Base-by-base conservation (phyloP, 139 green algal genomes). In the Edaphochlamys debaryana region DNA sequence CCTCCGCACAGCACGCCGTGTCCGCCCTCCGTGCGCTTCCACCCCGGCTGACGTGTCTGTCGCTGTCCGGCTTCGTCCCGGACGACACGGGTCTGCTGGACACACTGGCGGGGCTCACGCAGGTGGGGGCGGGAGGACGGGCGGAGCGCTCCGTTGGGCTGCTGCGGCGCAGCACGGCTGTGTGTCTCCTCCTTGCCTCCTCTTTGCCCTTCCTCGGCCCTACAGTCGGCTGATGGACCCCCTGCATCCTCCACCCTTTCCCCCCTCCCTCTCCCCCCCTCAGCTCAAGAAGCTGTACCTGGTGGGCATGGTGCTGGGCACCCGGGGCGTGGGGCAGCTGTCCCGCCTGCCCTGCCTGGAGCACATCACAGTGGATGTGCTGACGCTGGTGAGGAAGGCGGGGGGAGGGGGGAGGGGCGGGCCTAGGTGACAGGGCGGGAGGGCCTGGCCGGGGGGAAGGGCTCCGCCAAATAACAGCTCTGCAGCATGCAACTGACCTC, bases 41-140 rank as follows among this genome's bases (percentile, higher is more conserved):
- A 1, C 58, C 17, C 22, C 9, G 58, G 4, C 58, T 66, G 58
- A 34, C 29, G 58, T 36, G 27, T 9, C 58, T 66, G 58, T 66
- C 58, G 3, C 27, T 66, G 58, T 30, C 17, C 58, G 58, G 58
- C 25, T 34, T 36, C 23, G 58, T 66, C 27, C 58, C 58, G 58
- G 58, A 66, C 58, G 58, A 66, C 58, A 66, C 58, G 58, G 58
- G 58, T 25, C 58, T 66, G 58, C 58, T 66, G 58, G 58, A 66
- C 58, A 66, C 58, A 29, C 58, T 66, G 58, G 58, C 58, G 29
- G 29, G 29, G 27, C 58, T 66, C 27, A 23, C 32, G 2, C 58
- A 66, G 58, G 58, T 66, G 58, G 2, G 58, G 13, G 25, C 27
- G 27, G 58, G 58, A 29, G 25, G 58, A 11, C 27, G 50, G 50